phyloP scores from a whole-genome alignment of 225 moss, liverwort and hornwort genomes.

The Anthoceros angustus region DNA sequence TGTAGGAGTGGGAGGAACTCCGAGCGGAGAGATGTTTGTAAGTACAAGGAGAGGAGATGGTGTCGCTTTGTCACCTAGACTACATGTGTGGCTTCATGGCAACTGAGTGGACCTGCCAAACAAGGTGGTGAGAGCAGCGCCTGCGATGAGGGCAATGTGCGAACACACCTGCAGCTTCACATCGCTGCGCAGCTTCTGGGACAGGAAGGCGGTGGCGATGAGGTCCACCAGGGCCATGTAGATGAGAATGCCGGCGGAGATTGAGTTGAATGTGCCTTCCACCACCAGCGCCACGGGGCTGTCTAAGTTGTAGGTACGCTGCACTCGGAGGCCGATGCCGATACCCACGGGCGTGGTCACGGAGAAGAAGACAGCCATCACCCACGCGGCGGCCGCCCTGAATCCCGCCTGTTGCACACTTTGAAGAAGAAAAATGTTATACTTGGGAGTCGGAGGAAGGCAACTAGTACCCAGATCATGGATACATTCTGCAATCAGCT shows the following conservation, averaged over 20 bases:
- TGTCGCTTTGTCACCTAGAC: too few relatives aligned
- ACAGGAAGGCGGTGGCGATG: conserved; percentile 54
- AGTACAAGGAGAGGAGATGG: too few relatives aligned
- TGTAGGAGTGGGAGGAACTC: too few relatives aligned
- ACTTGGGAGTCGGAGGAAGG: background rate
- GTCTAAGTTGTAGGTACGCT: conserved; percentile 37
- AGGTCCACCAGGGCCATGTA: conserved; percentile 89
- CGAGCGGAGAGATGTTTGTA: too few relatives aligned
- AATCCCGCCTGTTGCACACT: conserved; percentile 35
- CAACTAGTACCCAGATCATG: background rate
- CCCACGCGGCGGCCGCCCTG: conserved; percentile 20
- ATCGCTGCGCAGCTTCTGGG: conserved; percentile 44
- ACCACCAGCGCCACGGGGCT: conserved; percentile 36
- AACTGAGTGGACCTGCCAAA: too few relatives aligned
- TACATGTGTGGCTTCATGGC: too few relatives aligned
- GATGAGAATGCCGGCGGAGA: conserved; percentile 65
- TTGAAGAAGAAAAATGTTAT: background rate
- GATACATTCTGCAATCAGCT: background rate
- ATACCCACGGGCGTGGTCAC: conserved; percentile 71
- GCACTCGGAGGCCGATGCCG: conserved; percentile 44
- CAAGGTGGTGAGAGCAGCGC: conserved; percentile 52
- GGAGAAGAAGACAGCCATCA: conserved; percentile 58
- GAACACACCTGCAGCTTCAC: conserved; percentile 29
- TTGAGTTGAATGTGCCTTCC: conserved; percentile 62
- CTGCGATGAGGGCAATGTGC: conserved; percentile 35